These are phyloP conservation scores for Xylaria sp. DNA, from an alignment of 2,329 filamentous ascomycete species.

Conservation along the genomic window DNA sequence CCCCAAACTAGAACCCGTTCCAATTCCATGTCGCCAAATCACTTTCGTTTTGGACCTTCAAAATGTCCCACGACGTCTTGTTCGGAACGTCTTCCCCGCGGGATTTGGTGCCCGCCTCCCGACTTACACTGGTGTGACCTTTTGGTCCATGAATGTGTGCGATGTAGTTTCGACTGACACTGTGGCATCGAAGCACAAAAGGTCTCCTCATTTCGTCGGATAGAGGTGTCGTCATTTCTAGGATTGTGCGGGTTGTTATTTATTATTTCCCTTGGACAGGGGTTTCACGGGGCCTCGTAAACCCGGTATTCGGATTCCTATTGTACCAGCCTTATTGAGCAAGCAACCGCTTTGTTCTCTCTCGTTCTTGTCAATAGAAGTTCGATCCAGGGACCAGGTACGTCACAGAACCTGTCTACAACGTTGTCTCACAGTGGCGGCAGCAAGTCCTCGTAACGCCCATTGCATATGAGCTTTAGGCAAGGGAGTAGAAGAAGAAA, in stretches of 20 bases:
- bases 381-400: slow-evolving; percentile 14
- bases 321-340: slow-evolving; percentile 12
- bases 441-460: not conserved
- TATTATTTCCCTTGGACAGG: not conserved
- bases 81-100: slow-evolving; percentile 1
- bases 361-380: slow-evolving; percentile 1
- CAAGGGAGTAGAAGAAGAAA: not conserved
- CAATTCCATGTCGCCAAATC: not conserved
- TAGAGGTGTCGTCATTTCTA: not conserved
- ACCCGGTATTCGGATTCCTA: slow-evolving; percentile 5
- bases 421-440: slow-evolving; percentile 1
- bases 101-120: not conserved
- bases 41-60: not conserved
- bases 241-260: not conserved
- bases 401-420: slow-evolving; percentile 6
- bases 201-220: not conserved
- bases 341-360: slow-evolving; percentile 10
- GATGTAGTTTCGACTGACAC: too few relatives aligned
- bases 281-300: not conserved
- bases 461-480: not conserved
- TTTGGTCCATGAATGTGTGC: not conserved
- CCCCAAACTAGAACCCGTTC: slow-evolving; percentile 2
- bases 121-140: not conserved
- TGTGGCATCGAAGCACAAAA: not conserved
- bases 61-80: not conserved